Percentiles rank a stretch among this genome's conserved stretches.
Conservation (phyloP, 1,284 basidiomycete species). For the Ustilago nuda region DNA sequence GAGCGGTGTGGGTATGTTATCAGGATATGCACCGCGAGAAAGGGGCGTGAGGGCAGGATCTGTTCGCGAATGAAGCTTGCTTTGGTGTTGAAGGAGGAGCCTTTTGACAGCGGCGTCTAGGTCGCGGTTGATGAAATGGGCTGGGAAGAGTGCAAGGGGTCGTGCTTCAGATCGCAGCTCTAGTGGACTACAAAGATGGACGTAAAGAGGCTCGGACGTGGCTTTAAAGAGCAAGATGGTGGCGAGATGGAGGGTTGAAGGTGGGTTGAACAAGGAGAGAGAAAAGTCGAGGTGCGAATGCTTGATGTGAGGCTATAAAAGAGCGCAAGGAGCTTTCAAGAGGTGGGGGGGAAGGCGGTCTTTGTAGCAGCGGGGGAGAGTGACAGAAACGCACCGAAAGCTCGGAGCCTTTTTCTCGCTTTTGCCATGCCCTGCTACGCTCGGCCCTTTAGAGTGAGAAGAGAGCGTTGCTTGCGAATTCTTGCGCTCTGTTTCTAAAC, state of each 20-base stretch:
- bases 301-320: neutral
- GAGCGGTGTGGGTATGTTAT: neutral
- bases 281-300: neutral
- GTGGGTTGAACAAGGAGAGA: neutral
- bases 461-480: neutral
- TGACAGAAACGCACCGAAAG: neutral
- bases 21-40: neutral
- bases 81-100: neutral
- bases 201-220: neutral
- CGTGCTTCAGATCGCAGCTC: neutral
- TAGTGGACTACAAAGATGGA: neutral
- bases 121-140: neutral
- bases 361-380: neutral
- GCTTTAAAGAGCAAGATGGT: neutral
- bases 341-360: neutral
- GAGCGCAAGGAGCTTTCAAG: neutral
- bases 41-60: neutral
- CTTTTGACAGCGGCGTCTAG: neutral
- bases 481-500: neutral
- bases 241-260: neutral
- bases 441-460: neutral
- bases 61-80: neutral
- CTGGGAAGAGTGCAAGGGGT: neutral
- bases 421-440: neutral
- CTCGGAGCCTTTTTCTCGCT: slow-evolving; percentile 18